Evolutionary conservation across 1,284 basidiomycete genomes (phyloP).

Genomic region (Ustilago shanxiensis): DNA sequence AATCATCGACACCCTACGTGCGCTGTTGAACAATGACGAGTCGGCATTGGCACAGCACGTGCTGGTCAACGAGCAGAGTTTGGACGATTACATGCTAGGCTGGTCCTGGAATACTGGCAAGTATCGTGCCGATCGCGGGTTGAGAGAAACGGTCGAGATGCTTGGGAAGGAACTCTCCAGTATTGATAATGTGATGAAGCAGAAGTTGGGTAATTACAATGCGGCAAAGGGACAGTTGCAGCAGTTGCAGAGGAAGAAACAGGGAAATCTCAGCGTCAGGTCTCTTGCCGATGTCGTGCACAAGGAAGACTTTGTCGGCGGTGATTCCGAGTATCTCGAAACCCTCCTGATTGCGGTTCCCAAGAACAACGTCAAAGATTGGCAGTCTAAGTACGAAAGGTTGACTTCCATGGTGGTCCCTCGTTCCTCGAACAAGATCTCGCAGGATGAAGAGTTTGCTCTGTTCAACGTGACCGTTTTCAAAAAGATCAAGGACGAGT

Average conservation of each 20-base stretch:
- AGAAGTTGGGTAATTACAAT: constrained; percentile 91
- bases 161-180: constrained; percentile 77
- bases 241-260: constrained; percentile 94
- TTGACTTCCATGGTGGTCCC: constrained; percentile 92
- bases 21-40: constrained; percentile 89
- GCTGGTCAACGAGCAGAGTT: constrained; percentile 82
- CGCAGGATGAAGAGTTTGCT: constrained; percentile 88
- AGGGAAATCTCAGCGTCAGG: constrained; percentile 92
- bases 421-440: constrained; percentile 82
- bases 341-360: constrained; percentile 94
- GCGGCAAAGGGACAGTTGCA: constrained; percentile 91
- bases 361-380: constrained; percentile 86
- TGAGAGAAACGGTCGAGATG: constrained; percentile 84
- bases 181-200: constrained; percentile 73
- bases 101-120: constrained; percentile 86
- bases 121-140: constrained; percentile 83
- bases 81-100: constrained; percentile 82
- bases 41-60: constrained; percentile 84
- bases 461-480: constrained; percentile 92
- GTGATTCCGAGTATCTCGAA: constrained; percentile 90
- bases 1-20: constrained; percentile 92
- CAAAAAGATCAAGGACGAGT: constrained; percentile 90
- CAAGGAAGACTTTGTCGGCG: constrained; percentile 81
- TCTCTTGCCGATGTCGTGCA: constrained; percentile 88
- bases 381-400: constrained; percentile 89